Evolutionary conservation across 208 protist genomes (phyloP), one percentile per base, ranked within the genome.

Genomic region (Vickermania ingenoplastis): DNA sequence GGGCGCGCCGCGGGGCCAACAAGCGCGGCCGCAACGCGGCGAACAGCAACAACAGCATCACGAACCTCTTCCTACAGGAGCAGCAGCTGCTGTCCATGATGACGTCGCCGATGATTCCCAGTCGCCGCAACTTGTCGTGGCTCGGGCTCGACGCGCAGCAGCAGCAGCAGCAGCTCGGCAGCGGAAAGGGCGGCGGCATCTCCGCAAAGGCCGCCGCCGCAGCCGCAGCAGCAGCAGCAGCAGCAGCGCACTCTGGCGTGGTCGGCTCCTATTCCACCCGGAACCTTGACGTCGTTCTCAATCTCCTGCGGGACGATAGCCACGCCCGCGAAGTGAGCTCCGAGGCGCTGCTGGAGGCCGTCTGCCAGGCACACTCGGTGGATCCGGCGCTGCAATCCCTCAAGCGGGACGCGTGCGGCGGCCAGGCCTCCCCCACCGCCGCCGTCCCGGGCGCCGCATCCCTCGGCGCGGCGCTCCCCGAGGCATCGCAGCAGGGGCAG

Each of bases 241-340:
- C 54, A 1, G 58, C 2, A 21, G 53, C 11, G 22, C 13, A 54
- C 7, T 54, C 50, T 22, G 68, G 71, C 1, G 53, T 73, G 22
- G 56, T 79, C 13, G 77, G 77, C 2, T 57, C 65, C 5, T 69
- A 63, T 13, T 63, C 67, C 5, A 60, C 68, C 0, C 61, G 14
- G 4, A 71, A 65, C 1, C 52, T 75, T 52, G 31, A 69, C 23
- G 36, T 52, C 1, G 30, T 83, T 17, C 58, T 79, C 41, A 73
- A 64, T 27, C 60, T 69, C 55, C 51, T 78, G 2, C 53, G 64
- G n/a, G 30, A n/a, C 22, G 65, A 83, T 23, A 79, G 65, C 11
- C 71, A 71, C 1, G 65, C 61, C 24, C 68, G 68, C 57, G 67
- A 76, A 24, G 59, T 83, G 13, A 59, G 63, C 48, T 54, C 59